Evolutionary conservation across 2,329 filamentous ascomycete species (phyloP).

Genomic region (Arachnopeziza araneosa): DNA sequence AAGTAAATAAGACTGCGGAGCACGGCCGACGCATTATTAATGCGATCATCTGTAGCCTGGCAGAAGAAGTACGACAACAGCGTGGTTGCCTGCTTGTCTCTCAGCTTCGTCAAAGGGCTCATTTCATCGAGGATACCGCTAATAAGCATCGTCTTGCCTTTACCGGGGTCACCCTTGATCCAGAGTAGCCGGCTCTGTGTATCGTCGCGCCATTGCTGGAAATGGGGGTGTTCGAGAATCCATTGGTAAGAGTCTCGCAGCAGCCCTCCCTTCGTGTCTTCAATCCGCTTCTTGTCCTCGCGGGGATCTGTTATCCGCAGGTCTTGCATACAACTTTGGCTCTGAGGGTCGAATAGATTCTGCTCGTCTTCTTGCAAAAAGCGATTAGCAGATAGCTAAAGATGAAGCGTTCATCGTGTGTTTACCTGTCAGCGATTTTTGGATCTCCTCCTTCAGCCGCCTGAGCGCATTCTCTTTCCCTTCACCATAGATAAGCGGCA

Average conservation of each 20-base stretch:
- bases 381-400: too few relatives aligned
- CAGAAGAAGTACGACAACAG: conserved; percentile 35
- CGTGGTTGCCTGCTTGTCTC: background rate
- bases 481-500: too few relatives aligned
- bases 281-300: conserved; percentile 7
- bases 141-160: conserved; percentile 11
- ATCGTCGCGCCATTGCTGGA: conserved; percentile 6
- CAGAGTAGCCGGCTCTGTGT: conserved; percentile 4
- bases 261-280: conserved; percentile 17
- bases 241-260: conserved; percentile 6
- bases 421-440: too few relatives aligned
- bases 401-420: too few relatives aligned
- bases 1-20: conserved; percentile 37
- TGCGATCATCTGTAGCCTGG: conserved; percentile 32
- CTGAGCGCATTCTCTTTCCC: too few relatives aligned
- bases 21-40: conserved; percentile 37
- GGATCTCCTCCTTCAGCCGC: too few relatives aligned
- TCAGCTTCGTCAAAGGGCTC: background rate
- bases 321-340: conserved; percentile 7
- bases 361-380: too few relatives aligned
- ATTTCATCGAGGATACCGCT: conserved; percentile 3
- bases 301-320: conserved; percentile 8
- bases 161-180: conserved; percentile 8
- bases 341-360: too few relatives aligned
- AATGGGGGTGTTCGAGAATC: conserved; percentile 8